Evolutionary conservation across 495 filamentous ascomycete species (phyloP).

Genomic region (Penicillium pancosmium): DNA sequence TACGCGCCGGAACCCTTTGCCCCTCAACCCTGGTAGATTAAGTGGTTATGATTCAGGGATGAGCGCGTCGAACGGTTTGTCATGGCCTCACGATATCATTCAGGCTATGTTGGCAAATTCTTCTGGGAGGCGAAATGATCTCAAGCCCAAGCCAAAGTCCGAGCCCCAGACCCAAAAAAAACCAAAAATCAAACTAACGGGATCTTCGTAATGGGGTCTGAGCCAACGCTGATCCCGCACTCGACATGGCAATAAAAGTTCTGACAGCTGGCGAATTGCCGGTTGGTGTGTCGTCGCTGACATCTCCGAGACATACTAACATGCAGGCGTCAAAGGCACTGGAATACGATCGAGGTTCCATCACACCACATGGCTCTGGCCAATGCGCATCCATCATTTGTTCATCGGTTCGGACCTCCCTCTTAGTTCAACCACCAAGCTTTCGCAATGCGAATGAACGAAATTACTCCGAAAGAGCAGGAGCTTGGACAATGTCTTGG

Average conservation of each 20-base stretch:
- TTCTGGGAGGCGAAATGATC: neutral
- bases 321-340: neutral
- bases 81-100: neutral
- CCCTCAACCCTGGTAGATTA: neutral
- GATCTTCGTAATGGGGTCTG: neutral
- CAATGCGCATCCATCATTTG: neutral
- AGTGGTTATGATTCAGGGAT: too few species aligned
- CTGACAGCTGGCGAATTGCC: conserved; percentile 2
- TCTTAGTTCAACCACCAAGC: conserved; percentile 10
- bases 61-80: too few species aligned
- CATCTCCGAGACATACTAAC: neutral
- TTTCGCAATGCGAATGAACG: conserved; percentile 7
- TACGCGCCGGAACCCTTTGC: conserved; percentile 9
- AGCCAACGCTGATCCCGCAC: conserved; percentile 2
- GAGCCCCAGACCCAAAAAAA: neutral
- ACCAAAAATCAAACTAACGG: neutral
- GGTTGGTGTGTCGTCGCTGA: neutral
- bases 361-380: conserved; percentile 4
- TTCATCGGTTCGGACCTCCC: neutral
- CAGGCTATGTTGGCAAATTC: neutral
- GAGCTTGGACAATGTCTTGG: conserved; percentile 21
- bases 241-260: neutral
- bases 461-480: conserved; percentile 19
- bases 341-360: neutral
- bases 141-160: neutral